phyloP scores from a whole-genome alignment of 768 basidiomycete species.

The Lactarius trivialis region DNA sequence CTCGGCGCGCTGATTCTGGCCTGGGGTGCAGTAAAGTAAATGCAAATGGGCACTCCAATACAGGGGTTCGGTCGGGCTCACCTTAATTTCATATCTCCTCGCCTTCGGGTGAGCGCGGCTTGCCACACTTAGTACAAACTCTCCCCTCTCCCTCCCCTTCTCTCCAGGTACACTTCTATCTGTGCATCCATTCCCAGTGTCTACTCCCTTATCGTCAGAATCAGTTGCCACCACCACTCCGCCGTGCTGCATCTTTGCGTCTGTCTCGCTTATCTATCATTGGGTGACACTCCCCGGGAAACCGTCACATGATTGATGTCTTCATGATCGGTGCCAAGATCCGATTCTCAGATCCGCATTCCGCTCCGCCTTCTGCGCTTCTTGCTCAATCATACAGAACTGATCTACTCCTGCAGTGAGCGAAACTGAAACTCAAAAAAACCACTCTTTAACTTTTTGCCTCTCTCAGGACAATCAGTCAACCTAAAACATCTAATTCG shows the following conservation, averaged over 20 bases:
- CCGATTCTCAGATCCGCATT: conserved; percentile 12
- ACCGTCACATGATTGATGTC: conserved; percentile 22
- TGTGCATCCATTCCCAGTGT: neutral
- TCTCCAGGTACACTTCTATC: neutral
- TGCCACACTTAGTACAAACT: neutral
- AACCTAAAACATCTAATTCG: neutral
- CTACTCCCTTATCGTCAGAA: conserved; percentile 1
- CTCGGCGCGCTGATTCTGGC: conserved; percentile 2
- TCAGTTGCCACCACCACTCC: neutral
- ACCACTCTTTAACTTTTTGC: neutral
- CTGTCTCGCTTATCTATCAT: neutral
- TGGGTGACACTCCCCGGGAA: conserved; percentile 20
- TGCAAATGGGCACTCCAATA: conserved; percentile 1
- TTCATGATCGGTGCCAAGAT: conserved; percentile 23
- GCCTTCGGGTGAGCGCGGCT: conserved; percentile 9
- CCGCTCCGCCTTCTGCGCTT: conserved; percentile 3
- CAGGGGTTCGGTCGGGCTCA: conserved; percentile 19
- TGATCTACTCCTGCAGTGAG: neutral
- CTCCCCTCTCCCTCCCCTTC: neutral
- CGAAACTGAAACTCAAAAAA: neutral
- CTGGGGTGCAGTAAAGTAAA: neutral
- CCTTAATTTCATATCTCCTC: conserved; percentile 17
- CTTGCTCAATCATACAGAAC: conserved; percentile 3
- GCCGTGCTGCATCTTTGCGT: conserved; percentile 1
- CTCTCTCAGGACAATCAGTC: neutral